Evolutionary conservation across 2,329 filamentous ascomycete species (phyloP).

Genomic region (Colletotrichum endophyticum): DNA sequence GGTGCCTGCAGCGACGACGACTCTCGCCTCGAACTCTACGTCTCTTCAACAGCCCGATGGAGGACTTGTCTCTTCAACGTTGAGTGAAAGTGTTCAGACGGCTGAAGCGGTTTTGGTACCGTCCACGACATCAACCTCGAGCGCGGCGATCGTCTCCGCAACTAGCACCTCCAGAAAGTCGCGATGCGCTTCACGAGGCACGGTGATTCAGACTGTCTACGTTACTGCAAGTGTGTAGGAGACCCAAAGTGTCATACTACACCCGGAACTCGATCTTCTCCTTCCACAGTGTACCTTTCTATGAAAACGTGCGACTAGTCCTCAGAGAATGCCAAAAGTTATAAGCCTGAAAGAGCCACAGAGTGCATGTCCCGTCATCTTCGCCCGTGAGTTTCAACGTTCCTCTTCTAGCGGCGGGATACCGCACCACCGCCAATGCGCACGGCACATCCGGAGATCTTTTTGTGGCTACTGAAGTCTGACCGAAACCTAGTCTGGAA

Average conservation of each 20-base stretch:
- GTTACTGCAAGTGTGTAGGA: background rate
- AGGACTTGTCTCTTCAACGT: background rate
- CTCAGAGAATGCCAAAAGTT: background rate
- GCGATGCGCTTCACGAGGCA: background rate
- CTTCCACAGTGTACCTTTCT: background rate
- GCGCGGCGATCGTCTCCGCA: background rate
- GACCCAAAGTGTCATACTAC: background rate
- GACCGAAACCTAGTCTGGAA: background rate
- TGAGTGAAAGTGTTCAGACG: background rate
- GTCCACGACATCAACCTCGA: background rate
- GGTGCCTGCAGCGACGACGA: background rate
- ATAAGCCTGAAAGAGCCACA: background rate
- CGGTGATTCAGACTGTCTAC: background rate
- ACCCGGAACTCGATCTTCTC: background rate
- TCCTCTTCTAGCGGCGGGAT: background rate
- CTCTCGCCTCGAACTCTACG: background rate
- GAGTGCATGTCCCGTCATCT: background rate
- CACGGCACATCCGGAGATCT: background rate
- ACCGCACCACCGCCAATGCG: background rate
- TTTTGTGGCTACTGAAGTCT: background rate
- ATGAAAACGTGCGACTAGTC: background rate
- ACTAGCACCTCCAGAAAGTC: background rate
- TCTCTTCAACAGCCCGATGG: background rate
- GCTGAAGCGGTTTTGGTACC: background rate
- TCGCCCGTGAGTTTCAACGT: background rate